Conservation (phyloP, 257 asterid species). For the Rauvolfia tetraphylla region DNA sequence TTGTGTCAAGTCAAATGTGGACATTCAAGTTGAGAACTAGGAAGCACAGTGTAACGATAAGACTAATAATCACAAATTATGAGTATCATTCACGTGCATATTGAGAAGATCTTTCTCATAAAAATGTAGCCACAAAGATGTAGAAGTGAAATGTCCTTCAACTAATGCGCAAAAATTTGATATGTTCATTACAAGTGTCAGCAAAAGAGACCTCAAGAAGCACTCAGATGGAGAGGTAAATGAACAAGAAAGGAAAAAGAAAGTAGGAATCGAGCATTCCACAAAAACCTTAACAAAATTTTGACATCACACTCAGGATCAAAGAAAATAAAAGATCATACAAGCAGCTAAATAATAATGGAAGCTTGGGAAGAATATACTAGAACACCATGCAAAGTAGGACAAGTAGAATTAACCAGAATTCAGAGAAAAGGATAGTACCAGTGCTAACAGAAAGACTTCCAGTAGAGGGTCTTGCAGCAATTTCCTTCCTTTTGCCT, state of each 20-base stretch:
- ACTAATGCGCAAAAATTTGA: not conserved
- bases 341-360: not conserved
- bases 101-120: not conserved
- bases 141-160: not conserved
- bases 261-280: not conserved
- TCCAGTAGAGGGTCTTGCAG: constrained; percentile 63
- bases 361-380: not conserved
- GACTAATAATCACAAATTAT: not conserved
- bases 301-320: not conserved
- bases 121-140: not conserved
- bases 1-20: not conserved
- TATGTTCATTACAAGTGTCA: not conserved
- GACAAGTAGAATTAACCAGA: not conserved
- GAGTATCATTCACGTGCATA: not conserved
- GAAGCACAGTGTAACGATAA: not conserved
- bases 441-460: constrained; percentile 45
- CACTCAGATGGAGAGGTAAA: too few relatives aligned
- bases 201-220: too few relatives aligned
- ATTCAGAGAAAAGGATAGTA: constrained; percentile 19
- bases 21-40: not conserved
- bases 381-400: not conserved
- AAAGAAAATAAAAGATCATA: not conserved
- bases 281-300: not conserved
- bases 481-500: constrained; percentile 68
- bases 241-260: too few relatives aligned